Evolutionary conservation across 2,329 filamentous ascomycete genomes (phyloP).

Genomic region (Ceratocystis ficicola): DNA sequence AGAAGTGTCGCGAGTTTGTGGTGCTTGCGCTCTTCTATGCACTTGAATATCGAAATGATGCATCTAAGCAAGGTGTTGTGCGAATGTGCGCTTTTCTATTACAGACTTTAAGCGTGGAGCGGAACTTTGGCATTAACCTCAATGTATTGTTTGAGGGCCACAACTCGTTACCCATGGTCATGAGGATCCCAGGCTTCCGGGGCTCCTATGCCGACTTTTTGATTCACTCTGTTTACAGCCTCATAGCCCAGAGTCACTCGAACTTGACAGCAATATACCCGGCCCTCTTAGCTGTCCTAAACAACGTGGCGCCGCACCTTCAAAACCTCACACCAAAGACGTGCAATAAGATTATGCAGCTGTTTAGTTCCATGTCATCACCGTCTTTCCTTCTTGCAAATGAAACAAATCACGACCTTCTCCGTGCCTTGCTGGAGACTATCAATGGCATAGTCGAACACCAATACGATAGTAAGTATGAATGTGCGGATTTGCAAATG

Average conservation of each 20-base stretch:
- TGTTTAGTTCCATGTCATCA: conserved; percentile 85
- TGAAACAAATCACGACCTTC: conserved; percentile 72
- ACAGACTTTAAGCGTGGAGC: conserved; percentile 87
- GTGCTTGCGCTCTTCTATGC: conserved; percentile 86
- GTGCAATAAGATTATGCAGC: conserved; percentile 70
- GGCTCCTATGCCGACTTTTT: conserved; percentile 91
- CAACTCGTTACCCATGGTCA: conserved; percentile 69
- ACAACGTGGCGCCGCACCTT: conserved; percentile 79
- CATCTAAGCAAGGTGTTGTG: conserved; percentile 80
- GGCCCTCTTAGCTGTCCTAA: conserved; percentile 79
- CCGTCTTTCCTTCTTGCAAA: conserved; percentile 87
- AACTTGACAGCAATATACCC: conserved; percentile 86
- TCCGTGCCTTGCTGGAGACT: conserved; percentile 73
- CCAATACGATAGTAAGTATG: conserved; percentile 57
- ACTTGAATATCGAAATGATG: conserved; percentile 73
- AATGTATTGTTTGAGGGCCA: conserved; percentile 84
- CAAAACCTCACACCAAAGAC: conserved; percentile 63
- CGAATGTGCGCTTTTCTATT: conserved; percentile 96
- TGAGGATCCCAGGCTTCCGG: conserved; percentile 71
- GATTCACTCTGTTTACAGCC: conserved; percentile 83
- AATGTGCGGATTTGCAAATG: not conserved
- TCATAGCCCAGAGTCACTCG: conserved; percentile 84
- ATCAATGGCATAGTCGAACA: conserved; percentile 86
- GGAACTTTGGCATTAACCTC: conserved; percentile 76
- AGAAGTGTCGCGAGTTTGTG: conserved; percentile 83